Evolutionary conservation across 208 protist genomes (phyloP), one percentile per base, ranked within the genome.

Genomic region (Novymonas esmeraldas): DNA sequence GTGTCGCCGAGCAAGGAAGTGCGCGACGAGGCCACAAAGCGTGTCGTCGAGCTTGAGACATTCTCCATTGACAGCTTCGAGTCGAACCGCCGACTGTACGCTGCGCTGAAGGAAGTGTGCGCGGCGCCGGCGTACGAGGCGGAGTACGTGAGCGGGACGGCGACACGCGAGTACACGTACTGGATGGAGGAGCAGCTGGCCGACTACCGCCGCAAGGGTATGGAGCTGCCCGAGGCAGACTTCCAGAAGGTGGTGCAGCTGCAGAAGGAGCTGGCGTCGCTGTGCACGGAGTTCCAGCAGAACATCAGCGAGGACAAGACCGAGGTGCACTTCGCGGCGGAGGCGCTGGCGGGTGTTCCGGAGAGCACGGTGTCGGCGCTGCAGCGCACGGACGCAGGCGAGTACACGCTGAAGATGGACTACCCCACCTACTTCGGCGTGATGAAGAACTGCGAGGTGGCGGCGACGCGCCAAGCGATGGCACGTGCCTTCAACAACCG

Each of bases 341-440:
- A 92, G 31, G 81, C 78, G 16, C 72, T 95, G 34, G 74, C 72
- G 48, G 87, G 90, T 22, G 85, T 94, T 22, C 79, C 87, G n/a
- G 81, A 83, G 45, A 69, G 28, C 46, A 39, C 89, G n/a, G 39
- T 92, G 29, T 64, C 49, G 38, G 28, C 56, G 20, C 73, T 94
- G 33, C 76, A 74, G 56, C 45, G 57, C 44, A 72, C 50, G 34
- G 81, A 76, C 39, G 66, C 51, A 9, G 84, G 78, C 5, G 70
- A 60, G 45, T 83, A 70, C 54, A 78, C 85, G 13, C 73, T 92
- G 39, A 91, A 88, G 64, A 86, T 94, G 77, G 90, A 95, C 71
- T 94, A 94, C 63, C 87, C 90, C 28, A 95, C 90, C 13, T 94
- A 87, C 78, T 94, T 93, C 73, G 85, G 73, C 7, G 83, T 95